phyloP scores from a whole-genome alignment of 352 stramenopile species.

The Pythium inflatum region DNA sequence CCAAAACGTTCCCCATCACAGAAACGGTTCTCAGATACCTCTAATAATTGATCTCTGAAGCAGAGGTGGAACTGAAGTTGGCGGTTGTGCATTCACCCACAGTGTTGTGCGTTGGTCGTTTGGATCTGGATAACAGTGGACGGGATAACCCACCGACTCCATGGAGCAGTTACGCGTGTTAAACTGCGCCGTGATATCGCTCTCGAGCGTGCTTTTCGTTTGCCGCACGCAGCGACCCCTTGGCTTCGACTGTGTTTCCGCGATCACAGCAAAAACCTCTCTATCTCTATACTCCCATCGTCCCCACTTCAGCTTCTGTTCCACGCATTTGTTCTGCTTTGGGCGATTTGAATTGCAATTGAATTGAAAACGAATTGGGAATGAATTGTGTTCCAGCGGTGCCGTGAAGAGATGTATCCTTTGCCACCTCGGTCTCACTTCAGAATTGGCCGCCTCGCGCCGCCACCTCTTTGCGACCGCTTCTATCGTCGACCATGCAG shows the following conservation, averaged over 20 bases:
- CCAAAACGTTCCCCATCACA: slow-evolving; percentile 7
- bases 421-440: slow-evolving; percentile 26
- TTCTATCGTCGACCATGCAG: slow-evolving; percentile 18
- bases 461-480: not conserved
- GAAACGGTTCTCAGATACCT: slow-evolving; percentile 11
- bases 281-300: not conserved
- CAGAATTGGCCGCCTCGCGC: slow-evolving; percentile 24
- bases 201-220: no score
- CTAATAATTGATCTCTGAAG: slow-evolving; percentile 10
- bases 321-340: slow-evolving; percentile 14
- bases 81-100: no score
- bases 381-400: slow-evolving; percentile 28
- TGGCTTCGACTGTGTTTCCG: slow-evolving; percentile 27
- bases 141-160: no score
- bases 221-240: no score
- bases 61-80: no score
- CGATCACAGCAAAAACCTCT: slow-evolving; percentile 22
- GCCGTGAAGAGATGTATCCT: slow-evolving; percentile 24
- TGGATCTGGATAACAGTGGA: no score
- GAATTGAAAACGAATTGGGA: slow-evolving; percentile 35
- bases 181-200: no score
- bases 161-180: no score
- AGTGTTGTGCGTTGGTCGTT: no score
- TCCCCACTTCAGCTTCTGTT: slow-evolving; percentile 22
- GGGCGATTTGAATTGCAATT: slow-evolving; percentile 21